Base-by-base conservation (phyloP, 305 asterid genomes). In the Caryopteris hybrid region DNA sequence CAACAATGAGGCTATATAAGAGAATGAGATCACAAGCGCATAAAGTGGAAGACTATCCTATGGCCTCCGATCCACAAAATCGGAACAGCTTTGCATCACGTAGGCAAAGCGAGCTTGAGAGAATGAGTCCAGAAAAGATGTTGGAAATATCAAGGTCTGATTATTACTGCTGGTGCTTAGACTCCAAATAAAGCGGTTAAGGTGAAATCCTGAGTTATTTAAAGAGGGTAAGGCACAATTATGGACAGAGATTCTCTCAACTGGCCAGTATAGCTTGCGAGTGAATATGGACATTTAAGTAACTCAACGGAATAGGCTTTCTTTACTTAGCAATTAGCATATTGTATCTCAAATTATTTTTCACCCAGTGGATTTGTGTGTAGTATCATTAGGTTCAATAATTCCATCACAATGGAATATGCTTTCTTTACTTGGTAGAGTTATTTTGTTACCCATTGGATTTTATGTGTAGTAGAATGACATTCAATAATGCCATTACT, bases 151-250 rank as follows among this genome's bases (percentile, higher is more conserved):
- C 98, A 52, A 82, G 95, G 79, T 84, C 95, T 22, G 97, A 92
- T 74, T 92, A 88, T 66, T 86, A 80, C 66, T 92, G 98, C 77
- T 89, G 98, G 98, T 92, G 98, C 83, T 50, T 86, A 66, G 98
- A 92, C 62, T 71, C 90, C 74, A 73, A 72, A 53, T 75, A 31
- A 69, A 25, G 65, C 1, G 47, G 27, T 27, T 55, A 22, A 41
- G 25, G 45, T 36, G 66, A 45, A 61, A 29, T 2, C 7, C 33
- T 22, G 8, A 43, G 36, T 39, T 11, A 51, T 48, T 66, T 56
- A 42, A 72, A 60, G 65, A 58, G 54, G 54, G 17, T 23, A 23
- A 34, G 22, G 25, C 53, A 51, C 56, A 34, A 64, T 48, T 51
- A 50, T 52, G 63, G 41, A 68, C 67, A 13, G 6, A 27, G 36